Percentiles rank a stretch among this genome's conserved stretches.
Evolutionary conservation across 2,329 filamentous ascomycete species (phyloP).

Genomic region (Colletotrichum sp.): DNA sequence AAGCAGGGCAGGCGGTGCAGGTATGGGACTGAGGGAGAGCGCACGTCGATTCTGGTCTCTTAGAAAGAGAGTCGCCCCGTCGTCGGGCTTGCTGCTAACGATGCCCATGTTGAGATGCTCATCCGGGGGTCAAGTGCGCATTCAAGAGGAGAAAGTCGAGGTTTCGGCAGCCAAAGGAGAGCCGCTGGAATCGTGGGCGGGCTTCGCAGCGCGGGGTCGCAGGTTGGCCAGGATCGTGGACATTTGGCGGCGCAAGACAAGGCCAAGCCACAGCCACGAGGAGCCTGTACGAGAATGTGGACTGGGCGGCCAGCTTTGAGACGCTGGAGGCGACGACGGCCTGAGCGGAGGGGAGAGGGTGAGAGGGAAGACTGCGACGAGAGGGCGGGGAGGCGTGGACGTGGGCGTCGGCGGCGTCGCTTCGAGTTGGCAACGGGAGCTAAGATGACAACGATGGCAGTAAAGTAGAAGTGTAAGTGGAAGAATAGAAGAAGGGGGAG

Average conservation of each 20-base stretch:
- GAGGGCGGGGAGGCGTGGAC: not conserved
- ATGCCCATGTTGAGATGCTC: constrained; percentile 76
- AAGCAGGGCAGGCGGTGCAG: constrained; percentile 19
- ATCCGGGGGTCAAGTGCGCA: constrained; percentile 19
- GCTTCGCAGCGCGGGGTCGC: constrained; percentile 22
- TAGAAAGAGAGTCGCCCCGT: constrained; percentile 80
- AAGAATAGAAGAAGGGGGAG: constrained; percentile 2
- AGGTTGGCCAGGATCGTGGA: constrained; percentile 19
- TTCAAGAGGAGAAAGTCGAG: not conserved
- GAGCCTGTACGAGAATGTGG: constrained; percentile 7
- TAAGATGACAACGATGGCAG: constrained; percentile 8
- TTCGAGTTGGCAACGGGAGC: not conserved
- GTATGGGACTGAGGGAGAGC: constrained; percentile 35
- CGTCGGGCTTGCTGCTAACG: constrained; percentile 87
- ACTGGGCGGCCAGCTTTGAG: constrained; percentile 13
- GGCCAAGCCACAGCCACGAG: constrained; percentile 19
- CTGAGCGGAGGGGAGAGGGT: not conserved
- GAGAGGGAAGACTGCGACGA: not conserved
- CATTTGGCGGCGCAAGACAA: constrained; percentile 22
- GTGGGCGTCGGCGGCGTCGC: not conserved
- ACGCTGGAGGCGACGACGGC: not conserved
- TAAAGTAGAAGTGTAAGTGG: not conserved
- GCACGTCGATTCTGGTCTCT: constrained; percentile 91
- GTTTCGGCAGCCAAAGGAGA: not conserved
- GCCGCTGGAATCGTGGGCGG: constrained; percentile 1